Conservation (phyloP, 2,329 filamentous ascomycete species). For the Meredithiella fracta region DNA sequence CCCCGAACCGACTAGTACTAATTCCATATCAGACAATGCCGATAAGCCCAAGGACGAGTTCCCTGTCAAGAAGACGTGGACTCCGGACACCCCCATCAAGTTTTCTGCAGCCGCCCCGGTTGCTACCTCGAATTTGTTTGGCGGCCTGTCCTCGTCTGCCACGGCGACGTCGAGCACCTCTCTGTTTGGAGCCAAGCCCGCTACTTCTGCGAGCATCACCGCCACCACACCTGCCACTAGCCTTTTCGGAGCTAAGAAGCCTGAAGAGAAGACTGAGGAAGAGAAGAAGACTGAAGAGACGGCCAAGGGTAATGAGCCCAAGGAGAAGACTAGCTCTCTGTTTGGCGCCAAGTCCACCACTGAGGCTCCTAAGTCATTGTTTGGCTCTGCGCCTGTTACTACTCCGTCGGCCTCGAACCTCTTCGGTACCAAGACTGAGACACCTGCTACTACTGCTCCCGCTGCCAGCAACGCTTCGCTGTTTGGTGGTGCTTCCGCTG, state of each 20-base stretch:
- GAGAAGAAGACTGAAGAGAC: constrained; percentile 14
- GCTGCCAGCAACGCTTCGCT: neutral
- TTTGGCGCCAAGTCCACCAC: constrained; percentile 8
- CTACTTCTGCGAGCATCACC: constrained; percentile 22
- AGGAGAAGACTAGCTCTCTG: constrained; percentile 16
- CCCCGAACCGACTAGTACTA: constrained; percentile 27
- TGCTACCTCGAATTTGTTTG: constrained; percentile 5
- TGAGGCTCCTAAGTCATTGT: constrained; percentile 12
- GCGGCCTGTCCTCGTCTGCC: constrained; percentile 17
- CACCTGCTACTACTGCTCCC: neutral
- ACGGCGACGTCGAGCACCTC: constrained; percentile 19
- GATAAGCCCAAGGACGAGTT: constrained; percentile 19
- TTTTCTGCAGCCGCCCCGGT: constrained; percentile 26
- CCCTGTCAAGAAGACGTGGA: constrained; percentile 32
- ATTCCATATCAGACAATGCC: constrained; percentile 22
- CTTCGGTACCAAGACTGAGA: constrained; percentile 15
- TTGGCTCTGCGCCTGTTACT: constrained; percentile 2
- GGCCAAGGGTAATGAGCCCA: neutral
- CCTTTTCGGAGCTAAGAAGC: constrained; percentile 23
- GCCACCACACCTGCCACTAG: constrained; percentile 20
- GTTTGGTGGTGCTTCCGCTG: constrained; percentile 3
- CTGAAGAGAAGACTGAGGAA: constrained; percentile 15
- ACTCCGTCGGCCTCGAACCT: constrained; percentile 11
- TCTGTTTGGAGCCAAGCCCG: constrained; percentile 18
- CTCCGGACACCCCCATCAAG: constrained; percentile 35